A percentile compares a stretch with the other conserved stretches of the same genome.
Evolutionary conservation across 1,284 basidiomycete species (phyloP).

Genomic region (Hemileia vastatrix): DNA sequence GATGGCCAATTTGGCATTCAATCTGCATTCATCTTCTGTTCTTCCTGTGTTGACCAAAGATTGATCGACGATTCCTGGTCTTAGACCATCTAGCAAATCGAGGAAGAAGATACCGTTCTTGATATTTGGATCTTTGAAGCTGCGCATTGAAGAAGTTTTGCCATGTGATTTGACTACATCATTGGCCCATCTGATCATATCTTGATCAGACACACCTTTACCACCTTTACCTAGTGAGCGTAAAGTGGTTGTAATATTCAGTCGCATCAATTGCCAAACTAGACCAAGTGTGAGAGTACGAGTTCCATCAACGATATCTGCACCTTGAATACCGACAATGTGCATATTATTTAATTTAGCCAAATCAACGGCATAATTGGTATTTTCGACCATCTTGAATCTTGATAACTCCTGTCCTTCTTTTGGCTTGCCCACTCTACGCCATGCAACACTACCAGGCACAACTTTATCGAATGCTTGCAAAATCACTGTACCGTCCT

Average conservation of each 20-base stretch:
- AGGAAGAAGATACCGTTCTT: conserved; percentile 87
- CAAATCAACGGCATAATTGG: conserved; percentile 89
- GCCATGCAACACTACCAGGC: conserved; percentile 86
- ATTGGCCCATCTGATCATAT: conserved; percentile 95
- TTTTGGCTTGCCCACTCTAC: conserved; percentile 84
- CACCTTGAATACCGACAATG: conserved; percentile 92
- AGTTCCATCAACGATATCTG: conserved; percentile 87
- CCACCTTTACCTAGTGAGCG: conserved; percentile 63
- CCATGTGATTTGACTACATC: conserved; percentile 67
- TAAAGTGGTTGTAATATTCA: conserved; percentile 87
- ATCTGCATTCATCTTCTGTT: conserved; percentile 74
- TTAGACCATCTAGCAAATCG: conserved; percentile 77
- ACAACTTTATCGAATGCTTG: conserved; percentile 95
- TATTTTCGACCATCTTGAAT: conserved; percentile 98
- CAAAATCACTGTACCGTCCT: conserved; percentile 73
- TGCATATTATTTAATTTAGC: conserved; percentile 88
- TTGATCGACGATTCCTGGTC: conserved; percentile 91
- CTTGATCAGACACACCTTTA: conserved; percentile 73
- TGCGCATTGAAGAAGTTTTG: conserved; percentile 61
- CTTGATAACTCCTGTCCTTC: conserved; percentile 69
- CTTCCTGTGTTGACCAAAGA: conserved; percentile 60
- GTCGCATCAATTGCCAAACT: conserved; percentile 90
- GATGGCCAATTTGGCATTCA: conserved; percentile 96
- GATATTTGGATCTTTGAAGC: conserved; percentile 88
- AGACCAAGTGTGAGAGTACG: conserved; percentile 87